Evolutionary conservation across 2,329 filamentous ascomycete species (phyloP).

Genomic region (Tolypocladium inflatum): DNA sequence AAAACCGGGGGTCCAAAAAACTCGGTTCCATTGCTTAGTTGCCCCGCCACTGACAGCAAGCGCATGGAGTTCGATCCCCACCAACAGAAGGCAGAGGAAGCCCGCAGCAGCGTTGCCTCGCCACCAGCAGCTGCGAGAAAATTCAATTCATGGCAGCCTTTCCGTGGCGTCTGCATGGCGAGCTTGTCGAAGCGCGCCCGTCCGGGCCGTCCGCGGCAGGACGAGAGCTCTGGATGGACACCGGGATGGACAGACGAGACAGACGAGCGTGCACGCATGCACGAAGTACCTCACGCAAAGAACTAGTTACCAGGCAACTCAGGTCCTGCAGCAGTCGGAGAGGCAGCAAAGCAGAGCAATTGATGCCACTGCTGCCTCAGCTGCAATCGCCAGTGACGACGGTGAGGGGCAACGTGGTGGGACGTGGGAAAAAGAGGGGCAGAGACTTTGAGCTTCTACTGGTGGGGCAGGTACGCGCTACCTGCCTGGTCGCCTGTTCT

Average conservation of each 20-base stretch:
- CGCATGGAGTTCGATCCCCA: background rate
- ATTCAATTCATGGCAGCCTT: background rate
- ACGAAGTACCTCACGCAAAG: no score
- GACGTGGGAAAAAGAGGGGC: slow-evolving; percentile 7
- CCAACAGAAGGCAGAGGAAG: background rate
- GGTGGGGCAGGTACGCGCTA: slow-evolving; percentile 7
- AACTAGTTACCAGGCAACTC: no score
- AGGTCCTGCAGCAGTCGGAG: background rate
- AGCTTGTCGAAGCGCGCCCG: background rate
- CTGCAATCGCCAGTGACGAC: background rate
- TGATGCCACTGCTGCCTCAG: background rate
- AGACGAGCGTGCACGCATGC: background rate
- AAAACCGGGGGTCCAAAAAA: background rate
- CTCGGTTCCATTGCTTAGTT: background rate
- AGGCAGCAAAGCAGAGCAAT: background rate
- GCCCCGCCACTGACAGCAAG: background rate
- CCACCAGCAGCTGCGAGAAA: slow-evolving; percentile 4
- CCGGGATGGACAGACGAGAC: background rate
- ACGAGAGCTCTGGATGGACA: background rate
- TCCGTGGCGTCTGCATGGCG: background rate
- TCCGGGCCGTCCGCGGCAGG: no score
- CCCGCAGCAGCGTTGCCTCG: slow-evolving; percentile 4
- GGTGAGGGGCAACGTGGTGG: background rate
- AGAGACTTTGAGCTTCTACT: background rate
- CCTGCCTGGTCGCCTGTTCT: slow-evolving; percentile 1